phyloP scores from a whole-genome alignment of 2,329 filamentous ascomycete species.

The Coniella vitis region DNA sequence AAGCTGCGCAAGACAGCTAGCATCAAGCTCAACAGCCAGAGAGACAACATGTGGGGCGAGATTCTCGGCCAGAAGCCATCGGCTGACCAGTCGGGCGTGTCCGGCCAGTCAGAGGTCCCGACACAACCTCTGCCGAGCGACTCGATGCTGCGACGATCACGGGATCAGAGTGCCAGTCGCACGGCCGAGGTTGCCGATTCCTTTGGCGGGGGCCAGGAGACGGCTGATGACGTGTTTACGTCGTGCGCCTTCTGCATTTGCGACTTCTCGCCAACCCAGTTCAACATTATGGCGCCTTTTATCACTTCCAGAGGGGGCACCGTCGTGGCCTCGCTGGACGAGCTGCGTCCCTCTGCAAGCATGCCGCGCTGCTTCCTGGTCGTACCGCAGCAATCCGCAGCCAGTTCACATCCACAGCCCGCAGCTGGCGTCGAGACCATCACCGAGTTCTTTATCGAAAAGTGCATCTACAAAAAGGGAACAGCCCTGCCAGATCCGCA shows the following conservation, averaged over 20 bases:
- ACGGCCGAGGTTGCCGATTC: slow-evolving; percentile 11
- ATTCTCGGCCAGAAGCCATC: slow-evolving; percentile 55
- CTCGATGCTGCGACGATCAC: slow-evolving; percentile 5
- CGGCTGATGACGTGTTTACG: slow-evolving; percentile 42
- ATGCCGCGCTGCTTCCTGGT: slow-evolving; percentile 40
- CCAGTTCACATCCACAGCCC: slow-evolving; percentile 35
- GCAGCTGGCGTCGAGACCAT: slow-evolving; percentile 46
- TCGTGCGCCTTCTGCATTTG: slow-evolving; percentile 52
- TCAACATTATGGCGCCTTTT: slow-evolving; percentile 40
- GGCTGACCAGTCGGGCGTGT: slow-evolving; percentile 22
- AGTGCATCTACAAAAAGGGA: slow-evolving; percentile 70
- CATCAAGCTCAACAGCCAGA: slow-evolving; percentile 72
- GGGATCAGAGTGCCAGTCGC: neutral
- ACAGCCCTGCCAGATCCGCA: slow-evolving; percentile 56
- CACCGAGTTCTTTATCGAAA: slow-evolving; percentile 91
- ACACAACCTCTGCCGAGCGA: slow-evolving; percentile 9
- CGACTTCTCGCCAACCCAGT: slow-evolving; percentile 49
- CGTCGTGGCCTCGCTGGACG: slow-evolving; percentile 35
- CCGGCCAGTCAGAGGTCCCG: slow-evolving; percentile 10
- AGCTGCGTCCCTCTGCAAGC: slow-evolving; percentile 28
- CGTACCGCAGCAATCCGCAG: slow-evolving; percentile 45
- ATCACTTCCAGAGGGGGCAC: slow-evolving; percentile 42
- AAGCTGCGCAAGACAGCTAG: slow-evolving; percentile 87
- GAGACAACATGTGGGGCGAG: slow-evolving; percentile 82
- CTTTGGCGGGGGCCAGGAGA: slow-evolving; percentile 19